phyloP scores from a whole-genome alignment of 2,329 filamentous ascomycete genomes.

The Paraphoma sp. region DNA sequence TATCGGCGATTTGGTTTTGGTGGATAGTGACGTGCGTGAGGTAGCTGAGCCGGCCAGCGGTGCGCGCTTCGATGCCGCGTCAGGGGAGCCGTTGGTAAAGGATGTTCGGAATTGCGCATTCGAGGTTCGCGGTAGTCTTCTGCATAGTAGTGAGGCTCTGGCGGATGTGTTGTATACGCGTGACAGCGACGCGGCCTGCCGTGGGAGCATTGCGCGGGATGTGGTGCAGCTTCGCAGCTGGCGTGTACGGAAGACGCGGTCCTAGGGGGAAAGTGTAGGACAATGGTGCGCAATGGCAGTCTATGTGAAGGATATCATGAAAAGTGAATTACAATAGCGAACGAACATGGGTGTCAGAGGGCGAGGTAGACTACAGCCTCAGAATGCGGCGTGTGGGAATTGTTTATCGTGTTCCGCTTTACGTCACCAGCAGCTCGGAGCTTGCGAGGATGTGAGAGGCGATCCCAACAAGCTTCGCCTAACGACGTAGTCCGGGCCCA shows the following conservation, averaged over 20 bases:
- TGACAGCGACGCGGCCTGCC: conserved; percentile 38
- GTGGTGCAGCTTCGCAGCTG: conserved; percentile 8
- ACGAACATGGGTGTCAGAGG: neutral
- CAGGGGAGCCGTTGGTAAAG: conserved; percentile 34
- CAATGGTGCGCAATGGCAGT: neutral
- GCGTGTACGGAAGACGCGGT: neutral
- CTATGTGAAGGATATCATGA: neutral
- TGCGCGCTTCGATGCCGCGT: conserved; percentile 27
- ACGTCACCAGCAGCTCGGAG: conserved; percentile 17
- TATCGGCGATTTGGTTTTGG: conserved; percentile 21
- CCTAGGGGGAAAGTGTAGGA: conserved; percentile 12
- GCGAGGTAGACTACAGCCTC: neutral
- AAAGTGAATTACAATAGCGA: neutral
- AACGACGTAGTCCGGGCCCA: neutral
- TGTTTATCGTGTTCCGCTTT: conserved; percentile 24
- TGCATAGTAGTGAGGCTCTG: conserved; percentile 21
- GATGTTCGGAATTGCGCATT: conserved; percentile 28
- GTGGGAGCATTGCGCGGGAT: conserved; percentile 34
- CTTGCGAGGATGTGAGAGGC: neutral
- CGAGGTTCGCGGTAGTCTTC: conserved; percentile 13
- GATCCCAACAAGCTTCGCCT: conserved; percentile 18
- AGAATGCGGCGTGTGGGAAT: conserved; percentile 6
- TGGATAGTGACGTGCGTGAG: conserved; percentile 25
- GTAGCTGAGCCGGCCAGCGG: conserved; percentile 24
- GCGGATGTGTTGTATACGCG: conserved; percentile 29